Base-by-base conservation (phyloP, 345 rosid genomes). In the Citrus unshiu region DNA sequence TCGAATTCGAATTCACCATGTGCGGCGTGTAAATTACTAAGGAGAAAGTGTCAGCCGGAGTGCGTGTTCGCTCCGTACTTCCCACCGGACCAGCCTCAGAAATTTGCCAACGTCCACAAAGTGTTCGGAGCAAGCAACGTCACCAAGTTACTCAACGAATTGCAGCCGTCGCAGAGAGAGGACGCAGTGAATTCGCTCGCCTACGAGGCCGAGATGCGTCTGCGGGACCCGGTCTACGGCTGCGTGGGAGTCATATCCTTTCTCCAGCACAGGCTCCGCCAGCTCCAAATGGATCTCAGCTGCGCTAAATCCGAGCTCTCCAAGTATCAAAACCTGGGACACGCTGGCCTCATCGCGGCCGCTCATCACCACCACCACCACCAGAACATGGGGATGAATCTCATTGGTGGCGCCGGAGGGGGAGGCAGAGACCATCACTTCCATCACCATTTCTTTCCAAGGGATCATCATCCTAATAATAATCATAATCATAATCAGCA, bases 391-490 rank as follows among this genome's bases (percentile, higher is more conserved):
- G 95, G 95, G 6, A 92, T 91, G 66, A 91, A 90, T 79, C 83
- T 90, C 65, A 89, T 87, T 10, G 89, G 91, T 12, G 85, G 81
- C 1, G 73, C 72, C 4, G 68, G 82, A 3, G 78, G 80, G 27
- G 93, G 84, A 4, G 81, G 76, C 5, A 79, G 86, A 9, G 85
- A 85, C 13, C 91, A 86, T 58, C 89, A 83, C 75, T 84, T 85
- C 74, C 95, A 90, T 75, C 96, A 91, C 75, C 95, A 93, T 83
- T 85, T 91, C 67, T 93, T 91, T 40, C 95, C 95, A 0, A 81
- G 91, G 70, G 94, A 95, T 61, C 89, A 78, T 51, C 91, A 83
- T 34, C 86, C 4, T 16, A 54, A 54, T 54, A 16, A 54, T 19
- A 54, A 18, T 18, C 58, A 51, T 18, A 51, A 88, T 69, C 89